Evolutionary conservation across 192 early-diverging fungal genomes (phyloP), one percentile per base, ranked within the genome.

Genomic region (Thamnidium elegans): DNA sequence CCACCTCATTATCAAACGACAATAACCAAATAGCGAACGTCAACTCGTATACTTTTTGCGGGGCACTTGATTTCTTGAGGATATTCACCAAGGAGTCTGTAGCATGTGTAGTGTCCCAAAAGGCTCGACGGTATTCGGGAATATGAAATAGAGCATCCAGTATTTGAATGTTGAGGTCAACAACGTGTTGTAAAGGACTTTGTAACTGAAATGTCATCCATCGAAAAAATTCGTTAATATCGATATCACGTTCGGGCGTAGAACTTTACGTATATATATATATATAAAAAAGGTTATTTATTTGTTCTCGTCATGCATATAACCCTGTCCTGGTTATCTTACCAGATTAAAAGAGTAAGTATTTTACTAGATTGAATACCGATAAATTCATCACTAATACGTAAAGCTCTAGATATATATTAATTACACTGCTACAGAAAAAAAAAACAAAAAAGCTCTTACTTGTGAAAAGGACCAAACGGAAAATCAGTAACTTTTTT

Each of bases 31-130:
- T 59, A 69, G 81, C 89, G 68, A 93, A 97, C 32, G 94, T 86
- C 43, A 90, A 84, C 68, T 96, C 94, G 70, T 99, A 99, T 68
- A 94, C 90, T 82, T 93, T 92, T 78, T 99, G 96, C 39, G 94
- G 87, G 9, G 76, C 81, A 20, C 82, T 77, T 1, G 78, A 68
- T 8, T 75, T 76, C 13, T 67, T 21, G 81, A 71, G 51, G 74
- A 73, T 20, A 69, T 23, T 17, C n/a, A 21, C 62, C 65, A 65
- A 82, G 72, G 71, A 70, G 30, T 81, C 80, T 42, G 90, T 61
- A 8, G 80, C 87, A 23, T 79, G 76, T 2, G 71, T 70, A 8
- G 78, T 79, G 55, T 86, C 58, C 79, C 85, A 89, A 63, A 89
- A 89, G 15, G 73, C 61, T n/a, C 78, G 50, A 32, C 91, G 74